These are phyloP conservation scores for Marasmius fiardii DNA, from an alignment of 1,284 basidiomycete genomes.

Conservation along the genomic window DNA sequence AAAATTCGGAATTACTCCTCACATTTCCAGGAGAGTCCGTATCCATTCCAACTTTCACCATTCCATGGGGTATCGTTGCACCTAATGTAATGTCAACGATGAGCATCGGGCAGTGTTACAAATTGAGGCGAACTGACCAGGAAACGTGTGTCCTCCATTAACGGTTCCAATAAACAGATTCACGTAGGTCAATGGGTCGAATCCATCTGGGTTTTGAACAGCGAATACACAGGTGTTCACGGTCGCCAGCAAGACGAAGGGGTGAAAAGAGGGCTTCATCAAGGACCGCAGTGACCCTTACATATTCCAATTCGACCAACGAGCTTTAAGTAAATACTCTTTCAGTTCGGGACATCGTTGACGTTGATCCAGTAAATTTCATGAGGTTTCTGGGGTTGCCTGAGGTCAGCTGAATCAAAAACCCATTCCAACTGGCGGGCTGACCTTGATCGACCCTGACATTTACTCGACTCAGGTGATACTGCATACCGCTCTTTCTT, in stretches of 20 bases:
- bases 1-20: slow-evolving; percentile 10
- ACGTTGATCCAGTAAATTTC: not conserved
- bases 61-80: slow-evolving; percentile 63
- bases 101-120: not conserved
- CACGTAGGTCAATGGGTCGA: slow-evolving; percentile 39
- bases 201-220: not conserved
- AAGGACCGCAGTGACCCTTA: not conserved
- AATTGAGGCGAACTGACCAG: slow-evolving; percentile 32
- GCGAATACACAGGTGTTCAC: not conserved
- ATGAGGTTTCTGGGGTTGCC: not conserved
- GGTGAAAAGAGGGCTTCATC: not conserved
- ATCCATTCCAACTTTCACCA: slow-evolving; percentile 65
- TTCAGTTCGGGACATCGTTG: not conserved
- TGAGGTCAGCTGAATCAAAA: not conserved
- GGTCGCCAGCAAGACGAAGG: not conserved
- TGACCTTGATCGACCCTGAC: not conserved
- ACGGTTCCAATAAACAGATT: slow-evolving; percentile 39
- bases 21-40: slow-evolving; percentile 62
- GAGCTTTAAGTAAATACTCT: not conserved
- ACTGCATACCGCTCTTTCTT: no score
- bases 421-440: not conserved
- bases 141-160: slow-evolving; percentile 60
- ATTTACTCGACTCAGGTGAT: no score
- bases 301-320: no score
- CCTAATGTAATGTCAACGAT: slow-evolving; percentile 28